Evolutionary conservation across 164 flowering plant species (phyloP).

Genomic region (Dillenia suffruticosa): DNA sequence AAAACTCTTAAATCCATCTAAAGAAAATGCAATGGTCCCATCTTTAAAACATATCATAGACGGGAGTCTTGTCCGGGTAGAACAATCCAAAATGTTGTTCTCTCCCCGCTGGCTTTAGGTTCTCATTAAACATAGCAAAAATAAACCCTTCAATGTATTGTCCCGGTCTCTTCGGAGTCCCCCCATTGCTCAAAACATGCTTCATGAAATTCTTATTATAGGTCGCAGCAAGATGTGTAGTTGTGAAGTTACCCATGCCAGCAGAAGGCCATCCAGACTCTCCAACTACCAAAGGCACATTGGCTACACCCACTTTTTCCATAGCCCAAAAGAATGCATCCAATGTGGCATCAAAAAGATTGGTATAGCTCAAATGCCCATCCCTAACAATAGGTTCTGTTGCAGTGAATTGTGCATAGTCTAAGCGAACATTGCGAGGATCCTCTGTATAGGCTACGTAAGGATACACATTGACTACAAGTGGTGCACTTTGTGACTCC

Average conservation of each 20-base stretch:
- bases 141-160: conserved; percentile 6
- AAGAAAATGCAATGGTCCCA: too few relatives aligned
- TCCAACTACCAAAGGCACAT: conserved; percentile 14
- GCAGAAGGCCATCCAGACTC: conserved; percentile 33
- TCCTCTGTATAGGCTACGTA: conserved; percentile 22
- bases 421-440: conserved; percentile 2
- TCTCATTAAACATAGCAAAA: conserved; percentile 24
- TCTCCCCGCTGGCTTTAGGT: conserved; percentile 18
- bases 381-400: conserved; percentile 16
- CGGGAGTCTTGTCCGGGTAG: conserved; percentile 9
- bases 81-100: conserved; percentile 21
- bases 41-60: conserved; percentile 4
- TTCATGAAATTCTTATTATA: conserved; percentile 20
- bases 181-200: neutral
- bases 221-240: conserved; percentile 13
- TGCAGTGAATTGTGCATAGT: conserved; percentile 25
- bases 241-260: conserved; percentile 19
- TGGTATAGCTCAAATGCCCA: conserved; percentile 13
- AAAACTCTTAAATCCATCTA: too few relatives aligned
- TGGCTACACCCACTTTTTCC: conserved; percentile 11
- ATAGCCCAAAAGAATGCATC: conserved; percentile 28
- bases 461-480: conserved; percentile 38
- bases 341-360: conserved; percentile 26
- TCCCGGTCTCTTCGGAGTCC: conserved; percentile 24
- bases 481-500: conserved; percentile 13